Conservation (phyloP, 2,329 filamentous ascomycete species). For the Dactylellina leptospora region DNA sequence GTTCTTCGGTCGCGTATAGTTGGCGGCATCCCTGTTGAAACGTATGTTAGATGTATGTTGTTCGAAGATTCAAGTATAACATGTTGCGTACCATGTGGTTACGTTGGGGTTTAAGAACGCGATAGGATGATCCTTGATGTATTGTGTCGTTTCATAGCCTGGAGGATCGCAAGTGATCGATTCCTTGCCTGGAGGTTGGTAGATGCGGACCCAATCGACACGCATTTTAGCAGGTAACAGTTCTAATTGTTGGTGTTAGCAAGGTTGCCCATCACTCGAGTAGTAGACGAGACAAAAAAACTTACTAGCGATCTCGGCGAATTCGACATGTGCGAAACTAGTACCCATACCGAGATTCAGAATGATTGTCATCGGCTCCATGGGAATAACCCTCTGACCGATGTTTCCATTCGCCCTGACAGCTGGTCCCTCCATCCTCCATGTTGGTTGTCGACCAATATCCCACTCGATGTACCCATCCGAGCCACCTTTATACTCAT, state of each 20-base stretch:
- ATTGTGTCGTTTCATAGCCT: slow-evolving; percentile 66
- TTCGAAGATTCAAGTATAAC: background rate
- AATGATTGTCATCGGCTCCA: slow-evolving; percentile 67
- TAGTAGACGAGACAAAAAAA: background rate
- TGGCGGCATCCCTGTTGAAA: slow-evolving; percentile 19
- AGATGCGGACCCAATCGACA: slow-evolving; percentile 67
- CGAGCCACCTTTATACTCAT: slow-evolving; percentile 66
- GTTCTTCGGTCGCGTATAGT: slow-evolving; percentile 44
- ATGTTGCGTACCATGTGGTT: slow-evolving; percentile 59
- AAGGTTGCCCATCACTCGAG: background rate
- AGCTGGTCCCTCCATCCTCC: slow-evolving; percentile 64
- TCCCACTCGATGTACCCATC: slow-evolving; percentile 66
- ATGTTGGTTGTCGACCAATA: slow-evolving; percentile 65
- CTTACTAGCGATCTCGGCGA: slow-evolving; percentile 54
- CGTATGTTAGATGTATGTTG: background rate
- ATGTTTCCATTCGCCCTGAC: slow-evolving; percentile 68
- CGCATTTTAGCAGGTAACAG: slow-evolving; percentile 65
- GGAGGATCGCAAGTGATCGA: slow-evolving; percentile 67
- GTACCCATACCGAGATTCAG: slow-evolving; percentile 66
- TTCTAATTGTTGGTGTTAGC: slow-evolving; percentile 39
- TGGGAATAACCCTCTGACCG: slow-evolving; percentile 62
- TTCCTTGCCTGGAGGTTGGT: slow-evolving; percentile 64
- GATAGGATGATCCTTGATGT: slow-evolving; percentile 63
- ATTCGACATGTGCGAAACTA: slow-evolving; percentile 65
- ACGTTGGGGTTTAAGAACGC: slow-evolving; percentile 66